Conservation (phyloP, 2,329 filamentous ascomycete genomes). For the Aureobasidium sp. region DNA sequence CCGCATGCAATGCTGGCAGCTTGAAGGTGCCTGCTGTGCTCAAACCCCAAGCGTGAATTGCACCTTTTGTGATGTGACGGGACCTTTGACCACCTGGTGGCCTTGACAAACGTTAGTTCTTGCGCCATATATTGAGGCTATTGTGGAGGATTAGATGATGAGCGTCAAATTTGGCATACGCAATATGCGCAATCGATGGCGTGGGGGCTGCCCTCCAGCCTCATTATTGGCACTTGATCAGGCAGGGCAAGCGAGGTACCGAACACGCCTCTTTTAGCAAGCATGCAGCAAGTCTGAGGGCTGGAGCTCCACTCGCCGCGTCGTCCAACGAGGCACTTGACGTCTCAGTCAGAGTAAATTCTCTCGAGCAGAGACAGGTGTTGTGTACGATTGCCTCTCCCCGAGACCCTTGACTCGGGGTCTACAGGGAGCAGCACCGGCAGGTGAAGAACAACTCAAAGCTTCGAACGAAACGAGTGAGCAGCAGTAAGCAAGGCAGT, state of each 20-base stretch:
- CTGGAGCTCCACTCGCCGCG: neutral
- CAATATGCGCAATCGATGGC: neutral
- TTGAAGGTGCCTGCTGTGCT: neutral
- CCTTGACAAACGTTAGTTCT: neutral
- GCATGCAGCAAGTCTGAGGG: neutral
- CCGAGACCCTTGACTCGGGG: slow-evolving; percentile 6
- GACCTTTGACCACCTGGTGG: slow-evolving; percentile 9
- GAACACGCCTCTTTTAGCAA: neutral
- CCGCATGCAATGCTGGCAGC: neutral
- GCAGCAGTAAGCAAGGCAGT: slow-evolving; percentile 10
- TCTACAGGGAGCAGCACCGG: neutral
- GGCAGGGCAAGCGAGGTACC: slow-evolving; percentile 12
- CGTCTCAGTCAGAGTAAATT: neutral
- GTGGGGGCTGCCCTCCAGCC: slow-evolving; percentile 11
- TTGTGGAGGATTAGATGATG: neutral
- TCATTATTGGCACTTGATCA: slow-evolving; percentile 7
- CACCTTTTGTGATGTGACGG: neutral
- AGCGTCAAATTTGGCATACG: neutral
- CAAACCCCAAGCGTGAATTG: slow-evolving; percentile 4
- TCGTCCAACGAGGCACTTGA: neutral
- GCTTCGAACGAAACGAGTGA: slow-evolving; percentile 3
- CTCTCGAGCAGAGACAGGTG: neutral
- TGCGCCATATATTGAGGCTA: slow-evolving; percentile 7
- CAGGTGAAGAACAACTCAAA: neutral
- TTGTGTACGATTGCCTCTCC: neutral